Evolutionary conservation across 768 basidiomycete species (phyloP), one percentile per base, ranked within the genome.

Genomic region (Infundibulicybe gibba): DNA sequence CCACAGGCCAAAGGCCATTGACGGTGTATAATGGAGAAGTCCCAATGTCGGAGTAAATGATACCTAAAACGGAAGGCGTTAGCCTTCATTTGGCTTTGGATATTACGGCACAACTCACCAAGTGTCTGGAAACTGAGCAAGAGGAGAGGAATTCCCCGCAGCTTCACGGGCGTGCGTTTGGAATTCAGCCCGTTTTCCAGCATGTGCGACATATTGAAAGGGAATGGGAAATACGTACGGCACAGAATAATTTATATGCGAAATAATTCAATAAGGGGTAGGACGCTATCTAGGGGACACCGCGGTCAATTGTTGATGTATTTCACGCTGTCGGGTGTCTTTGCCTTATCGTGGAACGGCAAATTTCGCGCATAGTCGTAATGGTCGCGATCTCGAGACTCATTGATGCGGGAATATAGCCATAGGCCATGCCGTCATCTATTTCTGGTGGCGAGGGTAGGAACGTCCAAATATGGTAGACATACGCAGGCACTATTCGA

Each of bases 21-120:
- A 85, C 58, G 2, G 80, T 76, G 59, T 86, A 86, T 12, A 85
- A 59, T 0, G 83, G 81, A 0, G 78, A 81, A 0, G 83, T 84
- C 5, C 83, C 74, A 48, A 76, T 72, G 8, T 25, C 25, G 25
- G 25, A 25, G 8, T 25, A 25, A 25, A 25, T 25, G 8, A 25
- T 25, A 25, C 25, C 25, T 25, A 25, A 25, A 25, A 25, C 25
- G 25, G 25, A 25, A 25, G 25, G 25, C 25, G 25, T 25, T 25
- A 25, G 8, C 8, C 8, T 25, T 25, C n/a, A n/a, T n/a, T n/a
- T n/a, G n/a, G n/a, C n/a, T 2, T 35, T 14, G 10, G n/a, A 16
- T 41, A 45, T 3, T 43, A 54, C 55, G 52, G 73, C 75, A 2
- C 71, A 73, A 33, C 31, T 44, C 40, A 55, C 49, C 47, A 46